Evolutionary conservation across 2,329 filamentous ascomycete species (phyloP), one percentile per base, ranked within the genome.

Genomic region (Trichophyton schoenleinii): DNA sequence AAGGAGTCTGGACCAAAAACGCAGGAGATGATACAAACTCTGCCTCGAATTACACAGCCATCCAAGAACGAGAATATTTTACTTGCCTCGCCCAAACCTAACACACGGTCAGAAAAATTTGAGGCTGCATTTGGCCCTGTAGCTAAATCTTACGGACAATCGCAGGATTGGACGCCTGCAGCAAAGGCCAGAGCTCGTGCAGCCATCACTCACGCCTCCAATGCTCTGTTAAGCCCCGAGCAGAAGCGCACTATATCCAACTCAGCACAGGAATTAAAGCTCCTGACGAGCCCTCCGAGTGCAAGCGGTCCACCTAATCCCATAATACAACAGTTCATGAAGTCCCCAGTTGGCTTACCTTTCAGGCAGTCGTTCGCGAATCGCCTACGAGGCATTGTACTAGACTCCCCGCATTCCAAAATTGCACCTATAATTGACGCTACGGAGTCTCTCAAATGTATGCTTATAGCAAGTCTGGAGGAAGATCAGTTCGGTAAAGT

Each of bases 401-500:
- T 94, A 20, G 91, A 90, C 36, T 77, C 81, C 0, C 91, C 91
- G 0, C 85, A 87, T 68, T 87, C 86, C 2, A 85, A 88, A 69
- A 77, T 84, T 1, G 83, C 82, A 34, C 76, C 87, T 15, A 86
- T 90, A 66, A 74, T 87, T 58, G 85, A 92, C 70, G 87, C 89
- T 1, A 79, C 86, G n/a, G 83, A 85, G 63, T 82, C 87, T 0
- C 75, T 94, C 44, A 84, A 83, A 11, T 80, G 81, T 58, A 79
- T 97, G 31, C 82, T 88, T 0, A 81, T 89, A 3, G 82, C 82
- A 64, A 92, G 88, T 72, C 75, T 96, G 60, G 77, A 78, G 2
- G 91, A 97, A 72, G 92, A 97, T 71, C 81, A 81, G 55, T 94
- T 85, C 69, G 92, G 92, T 13, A 88, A 89, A 67, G 92, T 95